These are phyloP conservation scores for Murraya paniculata DNA, from an alignment of 345 rosid genomes.

Conservation along the genomic window DNA sequence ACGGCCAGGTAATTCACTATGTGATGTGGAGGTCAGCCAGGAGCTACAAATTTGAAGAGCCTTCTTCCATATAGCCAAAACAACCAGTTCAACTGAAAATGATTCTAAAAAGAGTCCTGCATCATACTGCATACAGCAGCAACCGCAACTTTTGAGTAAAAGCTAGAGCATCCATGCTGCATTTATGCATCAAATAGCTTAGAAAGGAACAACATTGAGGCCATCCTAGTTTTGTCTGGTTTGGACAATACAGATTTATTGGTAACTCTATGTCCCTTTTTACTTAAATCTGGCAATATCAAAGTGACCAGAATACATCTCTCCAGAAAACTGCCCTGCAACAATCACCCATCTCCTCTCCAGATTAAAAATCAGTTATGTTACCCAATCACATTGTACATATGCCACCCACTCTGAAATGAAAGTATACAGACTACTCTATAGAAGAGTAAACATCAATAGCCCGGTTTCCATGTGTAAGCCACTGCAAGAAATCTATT, in stretches of 20 bases:
- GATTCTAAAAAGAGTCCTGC: slow-evolving; percentile 59
- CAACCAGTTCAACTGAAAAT: slow-evolving; percentile 63
- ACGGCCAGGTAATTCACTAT: slow-evolving; percentile 28
- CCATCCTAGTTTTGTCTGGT: background rate
- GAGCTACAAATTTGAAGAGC: slow-evolving; percentile 52
- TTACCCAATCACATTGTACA: background rate
- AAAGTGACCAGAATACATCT: background rate
- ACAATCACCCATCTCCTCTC: background rate
- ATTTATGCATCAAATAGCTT: background rate
- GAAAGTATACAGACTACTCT: background rate
- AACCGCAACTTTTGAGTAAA: slow-evolving; percentile 4
- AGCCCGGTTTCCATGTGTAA: background rate
- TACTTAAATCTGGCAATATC: background rate
- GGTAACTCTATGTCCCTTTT: background rate
- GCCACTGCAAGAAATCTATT: background rate
- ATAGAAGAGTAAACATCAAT: background rate
- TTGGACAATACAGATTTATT: background rate
- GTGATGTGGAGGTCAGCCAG: slow-evolving; percentile 41
- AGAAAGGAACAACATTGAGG: background rate
- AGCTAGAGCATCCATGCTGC: background rate
- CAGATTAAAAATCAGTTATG: background rate
- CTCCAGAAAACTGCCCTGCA: background rate
- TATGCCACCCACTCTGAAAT: background rate
- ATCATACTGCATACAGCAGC: slow-evolving; percentile 42
- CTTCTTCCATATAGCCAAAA: slow-evolving; percentile 72